Percentiles rank a stretch among this genome's conserved stretches.
Evolutionary conservation across 768 basidiomycete genomes (phyloP).

Genomic region (Xanthoconium stramineum): DNA sequence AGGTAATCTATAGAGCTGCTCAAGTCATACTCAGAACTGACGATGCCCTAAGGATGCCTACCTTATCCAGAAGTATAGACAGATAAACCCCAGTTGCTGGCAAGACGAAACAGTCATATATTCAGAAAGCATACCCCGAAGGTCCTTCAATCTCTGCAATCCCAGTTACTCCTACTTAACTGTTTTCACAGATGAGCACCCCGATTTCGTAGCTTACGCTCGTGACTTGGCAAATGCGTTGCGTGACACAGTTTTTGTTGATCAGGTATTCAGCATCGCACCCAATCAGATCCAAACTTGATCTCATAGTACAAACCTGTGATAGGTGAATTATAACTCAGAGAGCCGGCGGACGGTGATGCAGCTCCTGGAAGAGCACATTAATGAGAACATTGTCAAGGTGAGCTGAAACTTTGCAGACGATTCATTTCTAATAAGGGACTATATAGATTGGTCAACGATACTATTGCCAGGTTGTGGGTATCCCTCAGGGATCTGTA

Average conservation of each 20-base stretch:
- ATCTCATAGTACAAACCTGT: not conserved
- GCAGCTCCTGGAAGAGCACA: constrained; percentile 80
- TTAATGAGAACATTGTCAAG: constrained; percentile 90
- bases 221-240: constrained; percentile 60
- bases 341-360: constrained; percentile 56
- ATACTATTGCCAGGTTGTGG: constrained; percentile 83
- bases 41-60: constrained; percentile 57
- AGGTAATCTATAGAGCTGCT: constrained; percentile 39
- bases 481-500: constrained; percentile 97
- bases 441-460: constrained; percentile 64
- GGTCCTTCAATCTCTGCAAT: constrained; percentile 37
- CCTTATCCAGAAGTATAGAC: constrained; percentile 65
- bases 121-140: constrained; percentile 64
- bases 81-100: constrained; percentile 55
- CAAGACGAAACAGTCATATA: constrained; percentile 53
- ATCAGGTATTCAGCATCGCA: constrained; percentile 51
- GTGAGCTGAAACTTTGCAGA: constrained; percentile 32
- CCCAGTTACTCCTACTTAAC: not conserved
- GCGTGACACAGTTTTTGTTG: constrained; percentile 79
- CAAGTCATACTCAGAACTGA: not conserved
- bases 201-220: constrained; percentile 72
- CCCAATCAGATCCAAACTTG: not conserved
- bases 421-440: not conserved
- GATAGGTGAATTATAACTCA: constrained; percentile 53
- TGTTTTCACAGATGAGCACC: constrained; percentile 58